Evolutionary conservation across 129 eudicot species (phyloP), one percentile per base, ranked within the genome.

Genomic region (Helianthus annuus): DNA sequence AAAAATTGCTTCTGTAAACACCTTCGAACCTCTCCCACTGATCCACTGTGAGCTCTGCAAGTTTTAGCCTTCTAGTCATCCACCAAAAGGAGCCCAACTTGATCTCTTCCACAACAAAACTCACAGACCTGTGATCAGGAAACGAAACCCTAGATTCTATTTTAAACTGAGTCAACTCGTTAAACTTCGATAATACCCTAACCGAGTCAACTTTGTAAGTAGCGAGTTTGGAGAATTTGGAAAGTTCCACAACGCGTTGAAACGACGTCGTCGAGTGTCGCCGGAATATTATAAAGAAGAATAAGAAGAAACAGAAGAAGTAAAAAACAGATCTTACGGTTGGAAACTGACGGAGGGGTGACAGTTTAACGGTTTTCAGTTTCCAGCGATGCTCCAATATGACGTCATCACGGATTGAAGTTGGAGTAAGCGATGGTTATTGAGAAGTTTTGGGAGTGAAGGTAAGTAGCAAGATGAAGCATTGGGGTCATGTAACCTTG

Each of bases 61-160:
- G n/a, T n/a, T 3, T 44, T 7, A 95, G n/a, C n/a, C n/a, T n/a
- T n/a, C n/a, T n/a, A n/a, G n/a, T n/a, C n/a, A n/a, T n/a, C n/a
- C n/a, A n/a, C n/a, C n/a, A n/a, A n/a, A n/a, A n/a, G n/a, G n/a
- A n/a, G n/a, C n/a, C n/a, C n/a, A n/a, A n/a, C n/a, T n/a, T n/a
- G n/a, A n/a, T n/a, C n/a, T n/a, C n/a, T n/a, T n/a, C n/a, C n/a
- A n/a, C n/a, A n/a, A n/a, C n/a, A n/a, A n/a, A n/a, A n/a, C n/a
- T n/a, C n/a, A n/a, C n/a, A n/a, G n/a, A n/a, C n/a, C n/a, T 68
- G 56, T 86, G 92, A 68, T 91, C 97, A 49, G 96, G 91, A 48
- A 95, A 91, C 74, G 88, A 81, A 68, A 95, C 91, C 78, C 87
- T 74, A 54, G 75, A 85, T 62, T 90, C 92, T 7, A 88, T 76